Evolutionary conservation across 768 basidiomycete genomes (phyloP).

Genomic region (Lactarius trivialis): DNA sequence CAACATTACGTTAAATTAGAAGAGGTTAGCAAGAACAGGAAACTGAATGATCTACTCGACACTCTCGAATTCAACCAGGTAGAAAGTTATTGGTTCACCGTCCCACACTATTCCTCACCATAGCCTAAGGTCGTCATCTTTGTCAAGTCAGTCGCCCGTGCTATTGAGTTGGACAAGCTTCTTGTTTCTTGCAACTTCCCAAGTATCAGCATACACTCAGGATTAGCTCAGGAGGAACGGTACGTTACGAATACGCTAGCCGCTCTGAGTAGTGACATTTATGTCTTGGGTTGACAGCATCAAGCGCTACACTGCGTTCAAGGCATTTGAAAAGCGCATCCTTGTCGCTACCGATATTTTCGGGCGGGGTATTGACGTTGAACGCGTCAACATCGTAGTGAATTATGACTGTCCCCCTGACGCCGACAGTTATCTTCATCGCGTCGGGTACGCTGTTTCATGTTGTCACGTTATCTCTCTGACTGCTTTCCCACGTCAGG

Average conservation of each 20-base stretch:
- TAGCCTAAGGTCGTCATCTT: slow-evolving; percentile 90
- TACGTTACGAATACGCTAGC: slow-evolving; percentile 34
- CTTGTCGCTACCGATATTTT: slow-evolving; percentile 99
- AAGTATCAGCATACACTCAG: slow-evolving; percentile 95
- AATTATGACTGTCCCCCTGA: slow-evolving; percentile 98
- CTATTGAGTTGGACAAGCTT: slow-evolving; percentile 93
- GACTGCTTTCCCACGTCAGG: slow-evolving; percentile 33
- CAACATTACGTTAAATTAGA: slow-evolving; percentile 98
- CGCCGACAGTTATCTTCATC: slow-evolving; percentile 97
- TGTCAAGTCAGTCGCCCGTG: slow-evolving; percentile 95
- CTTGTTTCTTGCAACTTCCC: slow-evolving; percentile 98
- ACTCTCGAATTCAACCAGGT: slow-evolving; percentile 98
- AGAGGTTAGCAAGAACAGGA: slow-evolving; percentile 92
- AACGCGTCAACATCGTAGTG: slow-evolving; percentile 98
- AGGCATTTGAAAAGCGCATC: slow-evolving; percentile 98
- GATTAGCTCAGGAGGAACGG: slow-evolving; percentile 93
- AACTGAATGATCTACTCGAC: slow-evolving; percentile 92
- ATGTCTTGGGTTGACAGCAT: slow-evolving; percentile 47
- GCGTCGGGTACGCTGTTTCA: slow-evolving; percentile 67
- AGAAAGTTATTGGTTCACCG: slow-evolving; percentile 19
- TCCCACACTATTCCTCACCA: not conserved
- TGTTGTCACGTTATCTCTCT: not conserved
- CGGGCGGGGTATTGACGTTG: slow-evolving; percentile 98
- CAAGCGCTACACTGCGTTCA: slow-evolving; percentile 93
- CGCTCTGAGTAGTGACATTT: not conserved